phyloP scores from a whole-genome alignment of 1,284 basidiomycete species.

The Rhodofomes roseus region DNA sequence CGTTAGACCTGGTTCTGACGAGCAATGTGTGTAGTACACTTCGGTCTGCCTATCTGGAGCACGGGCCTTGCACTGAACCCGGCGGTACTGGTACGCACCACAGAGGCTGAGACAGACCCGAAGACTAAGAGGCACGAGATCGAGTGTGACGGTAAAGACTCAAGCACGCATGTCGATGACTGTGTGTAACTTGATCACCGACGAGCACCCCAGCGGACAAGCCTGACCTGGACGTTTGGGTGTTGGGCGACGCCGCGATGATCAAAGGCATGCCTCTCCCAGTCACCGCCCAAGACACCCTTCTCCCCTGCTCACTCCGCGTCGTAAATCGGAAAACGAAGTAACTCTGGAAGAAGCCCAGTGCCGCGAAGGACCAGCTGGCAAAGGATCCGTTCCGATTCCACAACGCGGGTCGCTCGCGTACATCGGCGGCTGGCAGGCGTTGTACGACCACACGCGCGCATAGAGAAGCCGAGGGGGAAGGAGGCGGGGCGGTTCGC shows the following conservation, averaged over 20 bases:
- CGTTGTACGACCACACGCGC: slow-evolving; percentile 68
- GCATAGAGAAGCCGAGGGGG: slow-evolving; percentile 52
- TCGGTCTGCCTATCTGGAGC: slow-evolving; percentile 84
- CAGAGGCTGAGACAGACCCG: slow-evolving; percentile 57
- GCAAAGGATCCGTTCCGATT: slow-evolving; percentile 72
- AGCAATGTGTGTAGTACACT: slow-evolving; percentile 52
- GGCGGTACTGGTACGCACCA: slow-evolving; percentile 59
- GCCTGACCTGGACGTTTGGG: slow-evolving; percentile 73
- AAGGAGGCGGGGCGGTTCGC: slow-evolving; percentile 69
- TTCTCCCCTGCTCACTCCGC: slow-evolving; percentile 4
- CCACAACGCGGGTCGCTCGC: slow-evolving; percentile 71
- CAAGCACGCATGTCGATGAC: not conserved
- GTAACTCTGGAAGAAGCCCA: slow-evolving; percentile 71
- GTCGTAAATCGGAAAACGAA: slow-evolving; percentile 63
- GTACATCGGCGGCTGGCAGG: slow-evolving; percentile 79
- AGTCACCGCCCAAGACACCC: slow-evolving; percentile 77
- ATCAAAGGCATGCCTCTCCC: slow-evolving; percentile 65
- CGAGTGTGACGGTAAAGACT: not conserved
- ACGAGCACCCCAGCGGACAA: slow-evolving; percentile 52
- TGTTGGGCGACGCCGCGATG: slow-evolving; percentile 77
- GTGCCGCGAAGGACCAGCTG: slow-evolving; percentile 60
- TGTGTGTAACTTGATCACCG: slow-evolving; percentile 46
- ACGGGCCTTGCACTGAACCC: slow-evolving; percentile 83
- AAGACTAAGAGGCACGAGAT: slow-evolving; percentile 51
- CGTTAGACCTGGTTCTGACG: too few species aligned